phyloP scores from a whole-genome alignment of 352 stramenopile genomes.

The Globisporangium barbulae region DNA sequence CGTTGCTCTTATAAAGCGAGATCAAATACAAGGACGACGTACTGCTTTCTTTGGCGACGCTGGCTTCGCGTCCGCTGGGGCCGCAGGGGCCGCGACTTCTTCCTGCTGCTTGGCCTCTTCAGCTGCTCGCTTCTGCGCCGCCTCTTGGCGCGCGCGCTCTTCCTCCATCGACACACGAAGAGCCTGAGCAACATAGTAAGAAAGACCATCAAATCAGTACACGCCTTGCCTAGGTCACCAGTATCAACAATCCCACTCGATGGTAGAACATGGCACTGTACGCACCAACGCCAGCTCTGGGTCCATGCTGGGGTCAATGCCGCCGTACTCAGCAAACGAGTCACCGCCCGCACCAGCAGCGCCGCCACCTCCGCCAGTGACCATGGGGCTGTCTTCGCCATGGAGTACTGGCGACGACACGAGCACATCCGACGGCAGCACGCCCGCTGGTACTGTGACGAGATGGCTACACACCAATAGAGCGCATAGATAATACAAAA shows the following conservation, averaged over 20 bases:
- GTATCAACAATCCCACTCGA: background rate
- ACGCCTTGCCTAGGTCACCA: background rate
- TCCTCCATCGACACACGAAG: conserved; percentile 99
- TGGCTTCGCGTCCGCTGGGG: conserved; percentile 27
- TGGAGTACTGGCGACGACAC: conserved; percentile 94
- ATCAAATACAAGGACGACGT: background rate
- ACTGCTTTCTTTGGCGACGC: conserved; percentile 15
- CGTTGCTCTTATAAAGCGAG: background rate
- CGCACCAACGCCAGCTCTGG: conserved; percentile 96
- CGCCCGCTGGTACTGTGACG: conserved; percentile 95
- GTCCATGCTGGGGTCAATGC: conserved; percentile 98
- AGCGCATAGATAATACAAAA: background rate
- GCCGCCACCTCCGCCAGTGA: conserved; percentile 30
- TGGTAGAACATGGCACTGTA: background rate
- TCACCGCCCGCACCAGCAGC: conserved; percentile 40
- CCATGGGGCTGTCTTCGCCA: conserved; percentile 76
- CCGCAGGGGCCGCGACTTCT: conserved; percentile 25
- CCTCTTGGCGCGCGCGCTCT: conserved; percentile 94
- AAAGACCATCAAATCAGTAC: background rate
- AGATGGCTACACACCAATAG: conserved; percentile 68
- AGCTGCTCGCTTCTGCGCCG: conserved; percentile 87
- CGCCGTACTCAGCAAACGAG: conserved; percentile 93
- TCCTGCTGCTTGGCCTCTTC: conserved; percentile 53
- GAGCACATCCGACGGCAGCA: conserved; percentile 97
- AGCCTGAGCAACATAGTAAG: conserved; percentile 29